Percentiles rank a stretch among this genome's conserved stretches.
Conservation (phyloP, 352 stramenopile species). For the Globisporangium apiculatum region DNA sequence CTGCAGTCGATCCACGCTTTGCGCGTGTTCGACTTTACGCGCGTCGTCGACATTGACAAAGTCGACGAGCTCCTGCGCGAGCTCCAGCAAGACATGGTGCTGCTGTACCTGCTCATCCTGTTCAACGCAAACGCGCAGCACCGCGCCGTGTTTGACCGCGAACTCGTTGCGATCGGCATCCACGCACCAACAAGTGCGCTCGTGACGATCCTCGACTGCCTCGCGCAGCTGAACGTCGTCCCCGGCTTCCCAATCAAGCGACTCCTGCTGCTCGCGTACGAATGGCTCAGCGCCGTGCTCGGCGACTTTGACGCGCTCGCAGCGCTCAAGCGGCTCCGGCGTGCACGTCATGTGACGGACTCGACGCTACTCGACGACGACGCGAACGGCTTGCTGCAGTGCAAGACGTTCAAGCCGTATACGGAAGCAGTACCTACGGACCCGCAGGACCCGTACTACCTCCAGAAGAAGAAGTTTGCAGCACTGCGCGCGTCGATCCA, state of each 20-base stretch:
- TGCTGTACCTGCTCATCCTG: constrained; percentile 70
- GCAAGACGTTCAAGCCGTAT: constrained; percentile 70
- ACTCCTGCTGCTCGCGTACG: constrained; percentile 59
- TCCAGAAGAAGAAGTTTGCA: constrained; percentile 68
- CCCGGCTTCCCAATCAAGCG: constrained; percentile 77
- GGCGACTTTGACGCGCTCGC: constrained; percentile 43
- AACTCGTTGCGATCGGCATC: constrained; percentile 62
- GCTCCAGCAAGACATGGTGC: constrained; percentile 70
- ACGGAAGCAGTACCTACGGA: constrained; percentile 35
- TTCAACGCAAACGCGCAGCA: constrained; percentile 68
- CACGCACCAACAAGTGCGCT: constrained; percentile 48
- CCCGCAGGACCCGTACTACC: constrained; percentile 54
- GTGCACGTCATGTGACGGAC: constrained; percentile 32
- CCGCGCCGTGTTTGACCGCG: constrained; percentile 45
- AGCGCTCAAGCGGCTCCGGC: constrained; percentile 45
- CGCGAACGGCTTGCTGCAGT: constrained; percentile 34
- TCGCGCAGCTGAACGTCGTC: constrained; percentile 60
- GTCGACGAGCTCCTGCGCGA: constrained; percentile 56
- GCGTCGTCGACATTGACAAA: constrained; percentile 50
- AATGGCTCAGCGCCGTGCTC: constrained; percentile 58
- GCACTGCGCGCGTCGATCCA: constrained; percentile 60
- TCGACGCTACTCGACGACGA: constrained; percentile 41
- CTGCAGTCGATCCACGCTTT: constrained; percentile 61
- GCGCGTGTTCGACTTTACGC: constrained; percentile 64
- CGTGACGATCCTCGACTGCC: constrained; percentile 65